Conservation (phyloP, 2,329 filamentous ascomycete species). For the Aspergillus candidus region DNA sequence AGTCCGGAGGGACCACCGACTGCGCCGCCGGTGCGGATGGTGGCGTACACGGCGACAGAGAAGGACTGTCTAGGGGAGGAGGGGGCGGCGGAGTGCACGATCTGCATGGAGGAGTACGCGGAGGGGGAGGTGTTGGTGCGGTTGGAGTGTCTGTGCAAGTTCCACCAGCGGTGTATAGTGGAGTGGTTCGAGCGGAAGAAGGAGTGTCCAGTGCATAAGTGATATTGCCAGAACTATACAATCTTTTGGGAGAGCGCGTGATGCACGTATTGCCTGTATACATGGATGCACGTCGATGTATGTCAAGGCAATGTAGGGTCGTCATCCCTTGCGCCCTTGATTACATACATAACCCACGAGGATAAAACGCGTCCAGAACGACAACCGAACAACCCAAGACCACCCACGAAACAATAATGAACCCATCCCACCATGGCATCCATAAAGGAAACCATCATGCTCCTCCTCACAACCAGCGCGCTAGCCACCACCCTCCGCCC, state of each 20-base stretch:
- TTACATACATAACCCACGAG: no score
- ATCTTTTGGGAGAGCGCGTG: no score
- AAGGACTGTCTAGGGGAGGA: slow-evolving; percentile 56
- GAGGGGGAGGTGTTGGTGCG: slow-evolving; percentile 54
- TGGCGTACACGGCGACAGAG: slow-evolving; percentile 53
- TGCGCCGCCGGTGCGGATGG: slow-evolving; percentile 30
- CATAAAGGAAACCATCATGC: no score
- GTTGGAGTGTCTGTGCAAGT: slow-evolving; percentile 59
- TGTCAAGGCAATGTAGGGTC: neutral
- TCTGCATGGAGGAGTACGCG: slow-evolving; percentile 61
- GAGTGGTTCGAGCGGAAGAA: slow-evolving; percentile 55
- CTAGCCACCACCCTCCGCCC: neutral
- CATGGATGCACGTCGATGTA: neutral
- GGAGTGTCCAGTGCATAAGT: slow-evolving; percentile 58
- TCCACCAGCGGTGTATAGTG: slow-evolving; percentile 56
- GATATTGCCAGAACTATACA: slow-evolving; percentile 13
- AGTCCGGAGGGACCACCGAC: slow-evolving; percentile 19
- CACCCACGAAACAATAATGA: no score
- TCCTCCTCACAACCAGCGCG: no score
- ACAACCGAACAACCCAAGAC: no score
- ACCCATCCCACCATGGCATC: no score
- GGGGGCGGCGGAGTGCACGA: slow-evolving; percentile 53
- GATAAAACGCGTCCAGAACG: no score
- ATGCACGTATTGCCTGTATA: no score
- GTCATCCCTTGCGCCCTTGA: no score